These are phyloP conservation scores for Sordariomycetes sp. DNA, from an alignment of 2,329 filamentous ascomycete species.

Conservation along the genomic window DNA sequence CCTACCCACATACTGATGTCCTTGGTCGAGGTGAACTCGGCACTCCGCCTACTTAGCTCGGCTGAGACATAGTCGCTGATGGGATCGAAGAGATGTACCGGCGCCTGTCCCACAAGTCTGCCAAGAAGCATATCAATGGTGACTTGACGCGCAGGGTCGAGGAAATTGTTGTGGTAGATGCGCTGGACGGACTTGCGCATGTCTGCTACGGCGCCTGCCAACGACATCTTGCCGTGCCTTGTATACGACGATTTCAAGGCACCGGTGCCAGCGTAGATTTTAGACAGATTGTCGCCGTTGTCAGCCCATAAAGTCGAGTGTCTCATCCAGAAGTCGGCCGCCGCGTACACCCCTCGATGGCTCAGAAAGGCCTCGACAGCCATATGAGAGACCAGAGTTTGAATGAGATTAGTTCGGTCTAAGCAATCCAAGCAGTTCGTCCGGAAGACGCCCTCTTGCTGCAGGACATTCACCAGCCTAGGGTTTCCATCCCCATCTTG, in stretches of 20 bases:
- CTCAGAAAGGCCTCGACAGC: conserved; percentile 75
- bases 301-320: conserved; percentile 96
- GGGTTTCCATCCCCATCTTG: conserved; percentile 26
- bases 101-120: conserved; percentile 69
- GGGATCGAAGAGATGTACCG: conserved; percentile 84
- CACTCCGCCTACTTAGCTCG: conserved; percentile 59
- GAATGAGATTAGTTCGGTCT: conserved; percentile 90
- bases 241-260: conserved; percentile 95
- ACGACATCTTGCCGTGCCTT: conserved; percentile 86
- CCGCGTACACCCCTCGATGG: conserved; percentile 60
- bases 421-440: conserved; percentile 96
- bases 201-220: conserved; percentile 90
- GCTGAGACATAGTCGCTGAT: conserved; percentile 82
- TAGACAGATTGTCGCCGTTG: conserved; percentile 87
- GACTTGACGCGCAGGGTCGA: conserved; percentile 84
- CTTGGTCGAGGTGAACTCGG: conserved; percentile 68
- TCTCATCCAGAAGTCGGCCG: conserved; percentile 79
- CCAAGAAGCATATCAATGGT: conserved; percentile 92
- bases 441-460: conserved; percentile 91
- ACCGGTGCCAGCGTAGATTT: conserved; percentile 91
- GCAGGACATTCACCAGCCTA: conserved; percentile 68
- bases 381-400: conserved; percentile 93
- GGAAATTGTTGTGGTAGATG: conserved; percentile 95
- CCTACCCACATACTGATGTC: conserved; percentile 75
- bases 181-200: conserved; percentile 88